Base-by-base conservation (phyloP, 2,329 filamentous ascomycete genomes). In the Ophiosphaerella korrae region DNA sequence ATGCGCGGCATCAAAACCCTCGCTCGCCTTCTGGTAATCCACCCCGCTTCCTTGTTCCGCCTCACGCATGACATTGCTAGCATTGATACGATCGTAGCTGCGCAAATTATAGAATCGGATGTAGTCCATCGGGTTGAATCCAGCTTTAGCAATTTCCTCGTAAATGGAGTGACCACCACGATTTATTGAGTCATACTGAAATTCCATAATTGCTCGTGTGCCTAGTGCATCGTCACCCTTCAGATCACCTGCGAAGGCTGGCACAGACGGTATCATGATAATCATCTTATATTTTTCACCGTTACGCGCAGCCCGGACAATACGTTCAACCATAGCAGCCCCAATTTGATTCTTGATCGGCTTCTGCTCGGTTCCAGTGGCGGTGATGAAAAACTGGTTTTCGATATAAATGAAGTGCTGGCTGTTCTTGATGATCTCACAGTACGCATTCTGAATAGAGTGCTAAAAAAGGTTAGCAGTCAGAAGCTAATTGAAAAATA, bases 351-450 rank as follows among this genome's bases (percentile, higher is more conserved):
- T 94, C 64, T 81, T 82, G 39, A 95, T 84, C 0, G 90, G 88
- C 54, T 81, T 81, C 68, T 92, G 89, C 49, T 85, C 76, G 46
- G 88, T 81, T n/a, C 66, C 80, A 1, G 89, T 92, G 2, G 89
- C 88, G 0, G 90, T 94, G 74, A 94, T 94, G 79, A 94, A 94
- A 77, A 94, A 94, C 79, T 90, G 86, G 64, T 92, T 92, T 70
- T 92, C 88, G 32, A 92, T 91, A 72, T 92, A 92, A 51, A 92
- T 75, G 65, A 88, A 92, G 68, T 91, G 85, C 65, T 85, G 77
- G 14, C 87, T 87, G 42, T 85, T 84, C 33, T 76, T 78, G 61
- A 92, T 92, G 24, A 85, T 81, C 37, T 88, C 81, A 31, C 89
- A 85, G 66, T 96, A 96, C 1, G 92, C 92, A 68, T 93, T 92